Evolutionary conservation across 1,284 basidiomycete species (phyloP), one percentile per base, ranked within the genome.

Genomic region (Meripilus lineatus): DNA sequence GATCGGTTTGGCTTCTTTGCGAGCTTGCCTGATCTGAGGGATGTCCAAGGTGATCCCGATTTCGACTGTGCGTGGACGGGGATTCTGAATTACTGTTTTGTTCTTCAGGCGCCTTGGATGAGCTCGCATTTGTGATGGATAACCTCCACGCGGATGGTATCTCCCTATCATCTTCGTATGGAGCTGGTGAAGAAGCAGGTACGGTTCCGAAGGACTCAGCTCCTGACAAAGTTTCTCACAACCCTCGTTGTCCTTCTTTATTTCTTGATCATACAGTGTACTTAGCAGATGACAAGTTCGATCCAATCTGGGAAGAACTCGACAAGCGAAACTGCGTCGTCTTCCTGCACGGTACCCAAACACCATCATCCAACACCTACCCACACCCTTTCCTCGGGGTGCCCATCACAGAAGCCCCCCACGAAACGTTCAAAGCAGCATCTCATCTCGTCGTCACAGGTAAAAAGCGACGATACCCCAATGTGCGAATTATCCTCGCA

Each of bases 401-500:
- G 22, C 84, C 84, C 10, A 69, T 85, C 40, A 72, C 70, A n/a
- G 84, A 86, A 67, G 84, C 84, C 0, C 84, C 84, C 10, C 80
- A 84, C 55, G 84, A 88, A 62, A 87, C 85, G 0, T 85, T 76
- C 69, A 87, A 85, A 64, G 84, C 82, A 3, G 84, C 84, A 30
- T 75, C 83, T 1, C 81, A 85, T 58, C 72, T 87, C 36, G 81
- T 87, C 36, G 77, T 86, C 23, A 72, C 80, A 1, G 79, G 81
- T 38, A 77, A 77, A 52, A 83, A 81, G 58, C 75, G 80, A 38
- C 74, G 69, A 47, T 84, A 74, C 53, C 59, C 69, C 22, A 63
- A 73, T 42, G 66, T 79, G 49, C 79, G 74, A 47, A 75, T 85
- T 52, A 73, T 87, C 38, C 73, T 87, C 8, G 72, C 84, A 11